Conservation (phyloP, 2,329 filamentous ascomycete genomes). For the Fusarium miscanthi region DNA sequence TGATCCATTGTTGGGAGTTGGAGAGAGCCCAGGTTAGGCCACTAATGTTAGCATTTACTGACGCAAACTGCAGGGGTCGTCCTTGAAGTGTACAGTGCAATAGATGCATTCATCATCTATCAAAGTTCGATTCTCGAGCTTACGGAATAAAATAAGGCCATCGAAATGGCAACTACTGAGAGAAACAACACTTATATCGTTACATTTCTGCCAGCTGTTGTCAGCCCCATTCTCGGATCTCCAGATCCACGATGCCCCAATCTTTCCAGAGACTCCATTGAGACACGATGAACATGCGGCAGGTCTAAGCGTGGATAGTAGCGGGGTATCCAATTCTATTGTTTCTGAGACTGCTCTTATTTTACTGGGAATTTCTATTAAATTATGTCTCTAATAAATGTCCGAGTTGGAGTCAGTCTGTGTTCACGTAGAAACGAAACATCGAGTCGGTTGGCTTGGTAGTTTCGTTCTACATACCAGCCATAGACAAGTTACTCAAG, state of each 20-base stretch:
- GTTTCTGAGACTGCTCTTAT: neutral
- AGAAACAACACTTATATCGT: slow-evolving; percentile 2
- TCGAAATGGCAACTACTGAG: neutral
- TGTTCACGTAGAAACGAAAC: neutral
- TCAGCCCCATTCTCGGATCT: slow-evolving; percentile 12
- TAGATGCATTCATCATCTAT: neutral
- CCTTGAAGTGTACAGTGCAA: neutral
- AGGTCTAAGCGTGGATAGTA: slow-evolving; percentile 1
- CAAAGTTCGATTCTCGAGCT: neutral
- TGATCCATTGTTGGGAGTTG: slow-evolving; percentile 26
- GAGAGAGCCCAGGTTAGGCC: neutral
- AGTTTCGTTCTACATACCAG: neutral
- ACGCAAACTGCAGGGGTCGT: slow-evolving; percentile 1
- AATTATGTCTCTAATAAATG: neutral
- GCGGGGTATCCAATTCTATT: slow-evolving; percentile 2
- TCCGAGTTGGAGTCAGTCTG: neutral
- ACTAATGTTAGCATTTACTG: slow-evolving; percentile 6
- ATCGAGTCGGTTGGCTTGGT: neutral
- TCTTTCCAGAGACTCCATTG: slow-evolving; percentile 19
- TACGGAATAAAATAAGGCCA: neutral
- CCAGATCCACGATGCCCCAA: slow-evolving; percentile 24
- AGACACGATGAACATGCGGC: slow-evolving; percentile 19
- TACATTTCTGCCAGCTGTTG: neutral
- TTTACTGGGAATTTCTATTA: neutral
- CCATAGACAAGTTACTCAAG: neutral